phyloP scores from a whole-genome alignment of 345 rosid genomes.

The Cardiospermum halicacabum region DNA sequence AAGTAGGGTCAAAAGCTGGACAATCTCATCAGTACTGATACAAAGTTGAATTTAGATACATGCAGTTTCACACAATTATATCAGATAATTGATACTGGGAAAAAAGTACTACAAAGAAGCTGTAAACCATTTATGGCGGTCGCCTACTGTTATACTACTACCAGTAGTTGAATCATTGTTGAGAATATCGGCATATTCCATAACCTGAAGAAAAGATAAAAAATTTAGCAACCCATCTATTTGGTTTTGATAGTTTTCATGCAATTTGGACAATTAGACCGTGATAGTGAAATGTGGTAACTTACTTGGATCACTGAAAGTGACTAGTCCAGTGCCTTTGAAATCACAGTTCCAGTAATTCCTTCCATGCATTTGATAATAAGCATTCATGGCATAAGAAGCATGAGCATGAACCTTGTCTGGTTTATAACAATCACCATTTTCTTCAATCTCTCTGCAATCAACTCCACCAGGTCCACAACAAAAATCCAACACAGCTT shows the following conservation, averaged over 20 bases:
- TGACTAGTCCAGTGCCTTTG: conserved; percentile 57
- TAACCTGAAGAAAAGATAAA: conserved; percentile 31
- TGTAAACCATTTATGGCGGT: neutral
- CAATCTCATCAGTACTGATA: neutral
- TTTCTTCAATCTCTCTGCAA: conserved; percentile 49
- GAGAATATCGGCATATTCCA: conserved; percentile 51
- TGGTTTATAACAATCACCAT: conserved; percentile 44
- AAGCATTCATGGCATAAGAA: conserved; percentile 62
- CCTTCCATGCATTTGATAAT: conserved; percentile 68
- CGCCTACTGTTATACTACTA: neutral
- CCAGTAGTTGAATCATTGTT: conserved; percentile 31
- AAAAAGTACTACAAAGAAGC: conserved; percentile 1
- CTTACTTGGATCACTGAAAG: conserved; percentile 69
- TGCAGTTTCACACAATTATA: neutral
- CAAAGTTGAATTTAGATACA: conserved; percentile 10
- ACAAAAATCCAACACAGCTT: conserved; percentile 50
- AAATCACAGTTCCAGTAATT: conserved; percentile 77
- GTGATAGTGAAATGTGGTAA: neutral
- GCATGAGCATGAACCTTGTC: conserved; percentile 63
- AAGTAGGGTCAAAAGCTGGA: conserved; percentile 16
- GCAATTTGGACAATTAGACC: too few species aligned
- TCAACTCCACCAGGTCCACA: conserved; percentile 72
- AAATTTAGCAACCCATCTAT: neutral
- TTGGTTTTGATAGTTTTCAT: too few species aligned
- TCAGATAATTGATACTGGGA: neutral